Evolutionary conservation across 257 asterid species (phyloP).

Genomic region (Coffea eugenioides): DNA sequence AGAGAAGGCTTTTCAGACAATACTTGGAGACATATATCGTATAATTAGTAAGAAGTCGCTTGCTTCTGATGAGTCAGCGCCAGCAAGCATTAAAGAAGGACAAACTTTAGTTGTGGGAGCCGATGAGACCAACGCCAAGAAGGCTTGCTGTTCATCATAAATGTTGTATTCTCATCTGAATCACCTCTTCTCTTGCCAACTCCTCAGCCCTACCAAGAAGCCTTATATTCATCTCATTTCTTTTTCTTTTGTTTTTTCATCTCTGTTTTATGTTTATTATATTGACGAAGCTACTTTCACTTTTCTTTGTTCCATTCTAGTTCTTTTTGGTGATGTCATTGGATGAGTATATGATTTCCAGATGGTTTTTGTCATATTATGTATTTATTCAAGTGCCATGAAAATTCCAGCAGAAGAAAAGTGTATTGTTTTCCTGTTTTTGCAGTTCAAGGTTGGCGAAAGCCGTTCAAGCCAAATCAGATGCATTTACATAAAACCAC

Average conservation of each 20-base stretch:
- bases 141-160: slow-evolving; percentile 74
- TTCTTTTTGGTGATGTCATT: slow-evolving; percentile 4
- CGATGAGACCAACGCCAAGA: slow-evolving; percentile 55
- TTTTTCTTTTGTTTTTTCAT: not conserved
- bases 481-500: no score
- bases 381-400: not conserved
- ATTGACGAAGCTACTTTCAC: not conserved
- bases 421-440: not conserved
- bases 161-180: slow-evolving; percentile 3
- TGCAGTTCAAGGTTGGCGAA: not conserved
- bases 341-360: not conserved
- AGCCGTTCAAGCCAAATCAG: no score
- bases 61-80: slow-evolving; percentile 59
- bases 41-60: slow-evolving; percentile 82
- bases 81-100: slow-evolving; percentile 71
- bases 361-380: not conserved
- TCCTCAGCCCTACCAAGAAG: slow-evolving; percentile 1
- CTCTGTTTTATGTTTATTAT: not conserved
- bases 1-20: slow-evolving; percentile 79
- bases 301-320: not conserved
- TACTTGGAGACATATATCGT: slow-evolving; percentile 82
- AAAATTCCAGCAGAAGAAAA: not conserved
- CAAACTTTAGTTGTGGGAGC: slow-evolving; percentile 70
- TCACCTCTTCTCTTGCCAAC: not conserved
- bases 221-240: not conserved